Percentiles rank a stretch among this genome's conserved stretches.
phyloP scores from a whole-genome alignment of 208 protist species.

The Phytomonas sp. region DNA sequence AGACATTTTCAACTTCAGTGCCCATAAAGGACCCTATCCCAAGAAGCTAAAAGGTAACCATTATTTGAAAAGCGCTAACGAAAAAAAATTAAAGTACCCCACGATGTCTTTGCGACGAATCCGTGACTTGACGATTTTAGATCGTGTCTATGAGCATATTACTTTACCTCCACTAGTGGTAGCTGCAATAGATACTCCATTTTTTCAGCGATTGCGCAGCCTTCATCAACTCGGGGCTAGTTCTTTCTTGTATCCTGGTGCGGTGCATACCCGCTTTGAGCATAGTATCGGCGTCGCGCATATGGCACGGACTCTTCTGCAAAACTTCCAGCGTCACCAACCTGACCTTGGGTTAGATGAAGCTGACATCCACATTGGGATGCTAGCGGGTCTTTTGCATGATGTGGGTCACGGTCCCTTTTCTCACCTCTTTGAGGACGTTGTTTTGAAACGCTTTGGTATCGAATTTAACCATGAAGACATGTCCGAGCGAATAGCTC shows the following conservation, averaged over 20 bases:
- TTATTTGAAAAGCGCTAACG: not conserved
- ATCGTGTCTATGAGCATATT: slow-evolving; percentile 93
- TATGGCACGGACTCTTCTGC: slow-evolving; percentile 80
- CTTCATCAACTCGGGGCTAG: slow-evolving; percentile 93
- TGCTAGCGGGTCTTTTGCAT: slow-evolving; percentile 93
- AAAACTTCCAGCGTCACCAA: slow-evolving; percentile 73
- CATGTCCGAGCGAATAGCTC: slow-evolving; percentile 74
- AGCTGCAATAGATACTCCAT: slow-evolving; percentile 91
- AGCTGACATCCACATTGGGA: slow-evolving; percentile 77
- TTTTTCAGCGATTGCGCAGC: slow-evolving; percentile 92
- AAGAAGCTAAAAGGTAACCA: not conserved
- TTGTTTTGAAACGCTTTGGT: slow-evolving; percentile 52
- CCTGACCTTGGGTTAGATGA: slow-evolving; percentile 87
- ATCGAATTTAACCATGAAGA: slow-evolving; percentile 75
- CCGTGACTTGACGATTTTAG: slow-evolving; percentile 62
- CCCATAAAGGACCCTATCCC: not conserved
- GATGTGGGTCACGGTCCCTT: slow-evolving; percentile 96
- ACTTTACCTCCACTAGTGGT: slow-evolving; percentile 77
- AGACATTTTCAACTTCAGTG: not conserved
- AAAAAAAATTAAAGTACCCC: not conserved
- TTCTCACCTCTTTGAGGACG: slow-evolving; percentile 94
- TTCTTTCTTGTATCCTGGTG: slow-evolving; percentile 93
- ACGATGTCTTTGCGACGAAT: slow-evolving; percentile 26
- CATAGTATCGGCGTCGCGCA: slow-evolving; percentile 94
- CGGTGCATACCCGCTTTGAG: slow-evolving; percentile 94